phyloP scores from a whole-genome alignment of 164 flowering plant genomes.

The Umbellularia californica region DNA sequence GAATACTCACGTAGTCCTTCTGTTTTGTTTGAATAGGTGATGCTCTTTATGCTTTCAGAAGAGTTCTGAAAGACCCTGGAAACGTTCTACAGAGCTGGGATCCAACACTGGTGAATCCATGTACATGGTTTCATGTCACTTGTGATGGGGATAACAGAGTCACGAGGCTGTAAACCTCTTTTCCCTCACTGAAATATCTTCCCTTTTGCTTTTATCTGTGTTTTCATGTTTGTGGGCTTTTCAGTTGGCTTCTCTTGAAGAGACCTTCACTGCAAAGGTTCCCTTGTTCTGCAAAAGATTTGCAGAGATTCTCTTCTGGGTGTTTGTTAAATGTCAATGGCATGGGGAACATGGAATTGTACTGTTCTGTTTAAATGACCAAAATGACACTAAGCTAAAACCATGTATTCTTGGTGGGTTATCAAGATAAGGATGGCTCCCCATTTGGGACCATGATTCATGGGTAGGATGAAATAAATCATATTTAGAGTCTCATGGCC shows the following conservation, averaged over 20 bases:
- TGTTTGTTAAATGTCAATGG: neutral
- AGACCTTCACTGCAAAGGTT: neutral
- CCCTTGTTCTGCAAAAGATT: neutral
- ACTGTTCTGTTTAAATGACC: neutral
- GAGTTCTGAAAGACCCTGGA: conserved; percentile 54
- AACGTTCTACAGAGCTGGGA: conserved; percentile 76
- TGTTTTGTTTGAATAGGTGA: conserved; percentile 38
- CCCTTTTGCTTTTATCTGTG: neutral
- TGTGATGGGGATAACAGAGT: conserved; percentile 60
- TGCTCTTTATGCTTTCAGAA: conserved; percentile 62
- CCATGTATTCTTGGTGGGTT: neutral
- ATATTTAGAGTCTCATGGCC: no score
- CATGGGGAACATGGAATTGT: neutral
- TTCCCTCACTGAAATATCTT: neutral
- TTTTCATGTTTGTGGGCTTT: neutral
- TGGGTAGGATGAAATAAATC: no score
- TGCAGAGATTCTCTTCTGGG: neutral
- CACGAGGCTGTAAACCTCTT: conserved; percentile 50
- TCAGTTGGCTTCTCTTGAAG: neutral
- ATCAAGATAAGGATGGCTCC: no score
- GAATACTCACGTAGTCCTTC: neutral
- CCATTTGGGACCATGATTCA: no score
- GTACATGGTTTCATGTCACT: conserved; percentile 82
- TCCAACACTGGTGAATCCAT: conserved; percentile 74
- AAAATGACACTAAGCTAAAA: neutral